phyloP scores from a whole-genome alignment of 768 basidiomycete genomes.

The Dictyophora rubrovolvata region DNA sequence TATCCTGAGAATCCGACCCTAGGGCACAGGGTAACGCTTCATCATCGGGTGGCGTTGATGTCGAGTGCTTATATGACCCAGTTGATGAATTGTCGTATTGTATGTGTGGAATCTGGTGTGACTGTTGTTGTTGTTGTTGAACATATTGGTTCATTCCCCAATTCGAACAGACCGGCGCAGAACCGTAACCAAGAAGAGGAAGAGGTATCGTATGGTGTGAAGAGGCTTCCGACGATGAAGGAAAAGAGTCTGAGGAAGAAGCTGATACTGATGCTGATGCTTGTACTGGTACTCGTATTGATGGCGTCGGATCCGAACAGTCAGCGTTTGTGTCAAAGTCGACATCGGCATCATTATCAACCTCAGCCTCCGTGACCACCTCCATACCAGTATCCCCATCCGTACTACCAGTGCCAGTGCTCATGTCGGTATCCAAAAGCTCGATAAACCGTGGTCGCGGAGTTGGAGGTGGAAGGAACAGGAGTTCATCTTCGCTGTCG shows the following conservation, averaged over 20 bases:
- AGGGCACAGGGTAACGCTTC: background rate
- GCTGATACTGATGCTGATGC: background rate
- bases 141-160: background rate
- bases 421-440: background rate
- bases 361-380: too few relatives aligned
- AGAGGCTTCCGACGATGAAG: background rate
- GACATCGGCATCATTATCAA: too few relatives aligned
- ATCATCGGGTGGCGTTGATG: background rate
- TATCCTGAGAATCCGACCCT: background rate
- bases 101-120: background rate
- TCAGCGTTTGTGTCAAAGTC: too few relatives aligned
- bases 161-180: background rate
- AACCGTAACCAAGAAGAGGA: background rate
- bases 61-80: background rate
- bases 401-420: too few relatives aligned
- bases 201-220: background rate
- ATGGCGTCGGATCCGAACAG: too few relatives aligned
- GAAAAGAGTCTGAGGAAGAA: background rate
- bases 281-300: too few relatives aligned
- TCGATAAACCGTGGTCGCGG: background rate
- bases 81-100: background rate
- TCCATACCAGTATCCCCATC: too few relatives aligned
- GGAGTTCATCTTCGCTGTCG: too few relatives aligned
- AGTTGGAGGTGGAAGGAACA: background rate
- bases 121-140: background rate